Base-by-base conservation (phyloP, 108 stramenopile species). In the Parmales sp. region DNA sequence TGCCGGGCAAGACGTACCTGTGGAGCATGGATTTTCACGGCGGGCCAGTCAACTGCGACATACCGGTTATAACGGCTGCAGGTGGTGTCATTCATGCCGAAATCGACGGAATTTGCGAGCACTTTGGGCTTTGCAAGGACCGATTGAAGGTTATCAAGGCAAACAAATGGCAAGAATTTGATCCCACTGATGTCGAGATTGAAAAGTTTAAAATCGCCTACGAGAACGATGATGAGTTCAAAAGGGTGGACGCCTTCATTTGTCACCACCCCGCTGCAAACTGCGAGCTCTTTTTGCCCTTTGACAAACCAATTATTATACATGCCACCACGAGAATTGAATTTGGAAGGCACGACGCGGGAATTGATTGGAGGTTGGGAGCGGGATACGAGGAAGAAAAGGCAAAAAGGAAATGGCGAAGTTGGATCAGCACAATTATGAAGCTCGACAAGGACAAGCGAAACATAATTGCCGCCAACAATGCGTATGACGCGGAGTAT, bases 271-370 rank as follows among this genome's bases (percentile, higher is more conserved):
- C 68, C 8, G 54, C 22, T 8, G 68, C 51, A 13, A 69, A 60
- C 23, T 69, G 68, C 45, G 68, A 69, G 28, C 16, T 69, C 19
- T 69, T 69, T 25, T 11, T 41, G 51, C 31, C 31, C 16, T 69
- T 69, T n/a, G 19, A 19, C 9, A 46, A 50, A 38, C n/a, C 68
- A 8, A 60, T 69, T 11, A 38, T 69, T 50, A 36, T 69, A 8
- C 25, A 37, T n/a, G 22, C 39, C 8, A 69, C 51, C 16, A 69
- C 68, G 8, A 45, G 68, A 63, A 11, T 60, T 18, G 68, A 69
- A 22, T 60, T 69, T 36, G 68, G 68, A 11, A 8, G 68, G 7
- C 38, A 69, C 51, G 54, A 69, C 18, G 23, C 8, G 49, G 23
- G 45, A 8, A 66, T 66, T n/a, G n/a, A 39, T 44, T 66, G 65